Conservation (phyloP, 176 grass and related monocot species). For the Elaeis guineensis region DNA sequence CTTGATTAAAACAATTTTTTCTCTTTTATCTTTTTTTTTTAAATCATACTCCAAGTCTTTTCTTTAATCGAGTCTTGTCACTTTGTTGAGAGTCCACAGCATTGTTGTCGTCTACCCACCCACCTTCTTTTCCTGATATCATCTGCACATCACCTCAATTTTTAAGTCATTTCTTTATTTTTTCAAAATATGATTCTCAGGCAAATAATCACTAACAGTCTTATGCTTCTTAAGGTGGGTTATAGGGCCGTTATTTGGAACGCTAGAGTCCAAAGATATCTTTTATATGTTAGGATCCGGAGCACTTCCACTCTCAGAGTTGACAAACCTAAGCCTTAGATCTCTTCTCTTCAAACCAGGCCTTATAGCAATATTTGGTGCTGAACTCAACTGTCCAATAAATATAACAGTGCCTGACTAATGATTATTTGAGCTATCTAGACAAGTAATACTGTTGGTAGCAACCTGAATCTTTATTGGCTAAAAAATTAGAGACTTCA, state of each 20-base stretch:
- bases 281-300: too few relatives aligned
- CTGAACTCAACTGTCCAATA: slow-evolving; percentile 22
- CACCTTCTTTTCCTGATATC: slow-evolving; percentile 26
- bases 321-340: too few relatives aligned
- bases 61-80: slow-evolving; percentile 22
- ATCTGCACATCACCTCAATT: slow-evolving; percentile 30
- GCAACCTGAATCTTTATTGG: slow-evolving; percentile 30
- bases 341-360: too few relatives aligned
- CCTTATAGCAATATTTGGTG: slow-evolving; percentile 32
- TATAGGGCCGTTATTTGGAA: too few relatives aligned
- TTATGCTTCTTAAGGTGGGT: too few relatives aligned
- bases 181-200: slow-evolving; percentile 45
- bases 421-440: slow-evolving; percentile 18
- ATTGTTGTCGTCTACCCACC: slow-evolving; percentile 42
- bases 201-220: too few relatives aligned
- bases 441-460: slow-evolving; percentile 11
- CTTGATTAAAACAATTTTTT: too few relatives aligned
- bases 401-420: slow-evolving; percentile 32
- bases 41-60: too few relatives aligned
- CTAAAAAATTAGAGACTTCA: slow-evolving; percentile 58
- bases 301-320: too few relatives aligned
- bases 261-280: too few relatives aligned
- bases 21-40: too few relatives aligned
- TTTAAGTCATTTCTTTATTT: slow-evolving; percentile 30
- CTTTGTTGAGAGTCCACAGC: slow-evolving; percentile 11